These are phyloP conservation scores for Lomentospora prolificans DNA, from an alignment of 2,329 filamentous ascomycete genomes.

Conservation along the genomic window DNA sequence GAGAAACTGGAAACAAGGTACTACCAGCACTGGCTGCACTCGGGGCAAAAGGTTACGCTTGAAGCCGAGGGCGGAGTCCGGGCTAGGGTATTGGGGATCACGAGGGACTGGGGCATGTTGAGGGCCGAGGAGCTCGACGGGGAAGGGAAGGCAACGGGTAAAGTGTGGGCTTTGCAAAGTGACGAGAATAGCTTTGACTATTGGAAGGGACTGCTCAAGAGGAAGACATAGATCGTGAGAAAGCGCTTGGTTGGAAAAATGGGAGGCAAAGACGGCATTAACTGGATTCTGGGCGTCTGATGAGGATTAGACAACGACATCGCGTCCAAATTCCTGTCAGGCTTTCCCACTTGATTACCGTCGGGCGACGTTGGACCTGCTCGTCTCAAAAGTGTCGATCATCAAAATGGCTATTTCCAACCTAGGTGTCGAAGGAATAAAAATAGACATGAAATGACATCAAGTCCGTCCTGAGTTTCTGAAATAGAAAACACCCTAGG, in stretches of 20 bases:
- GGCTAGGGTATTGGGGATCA: constrained; percentile 78
- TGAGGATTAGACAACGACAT: too few species aligned
- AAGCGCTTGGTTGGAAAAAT: too few species aligned
- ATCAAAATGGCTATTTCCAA: too few species aligned
- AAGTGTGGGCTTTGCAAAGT: constrained; percentile 76
- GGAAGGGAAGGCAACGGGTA: constrained; percentile 65
- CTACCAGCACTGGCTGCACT: constrained; percentile 80
- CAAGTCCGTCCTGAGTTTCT: too few species aligned
- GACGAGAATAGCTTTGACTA: constrained; percentile 99
- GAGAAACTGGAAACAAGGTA: constrained; percentile 63
- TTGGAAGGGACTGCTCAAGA: constrained; percentile 75
- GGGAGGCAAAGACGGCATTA: neutral
- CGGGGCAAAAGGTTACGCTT: constrained; percentile 59
- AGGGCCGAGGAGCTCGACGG: constrained; percentile 72
- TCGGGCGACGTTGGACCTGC: too few species aligned
- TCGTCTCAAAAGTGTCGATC: too few species aligned
- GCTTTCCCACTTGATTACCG: too few species aligned
- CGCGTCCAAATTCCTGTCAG: too few species aligned
- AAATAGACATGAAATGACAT: too few species aligned
- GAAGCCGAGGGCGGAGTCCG: constrained; percentile 68
- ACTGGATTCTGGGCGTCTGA: too few species aligned
- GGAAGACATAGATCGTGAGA: constrained; percentile 55
- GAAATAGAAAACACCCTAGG: too few species aligned
- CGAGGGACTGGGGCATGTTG: constrained; percentile 81
- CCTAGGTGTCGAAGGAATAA: too few species aligned